Base-by-base conservation (phyloP, 2,329 filamentous ascomycete species). In the Stagonosporopsis cucurbitacearum region DNA sequence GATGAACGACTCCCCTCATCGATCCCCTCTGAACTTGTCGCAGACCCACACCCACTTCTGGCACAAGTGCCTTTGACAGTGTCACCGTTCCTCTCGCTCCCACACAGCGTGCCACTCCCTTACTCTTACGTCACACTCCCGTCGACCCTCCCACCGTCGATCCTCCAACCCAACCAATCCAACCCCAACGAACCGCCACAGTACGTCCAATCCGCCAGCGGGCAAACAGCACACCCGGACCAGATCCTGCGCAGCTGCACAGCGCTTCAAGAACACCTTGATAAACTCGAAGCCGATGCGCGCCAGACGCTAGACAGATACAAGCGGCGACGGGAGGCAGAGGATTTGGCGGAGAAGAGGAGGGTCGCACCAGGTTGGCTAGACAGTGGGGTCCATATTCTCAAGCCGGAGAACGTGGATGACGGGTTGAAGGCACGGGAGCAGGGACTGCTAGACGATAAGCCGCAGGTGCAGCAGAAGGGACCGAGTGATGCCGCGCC, bases 121-220 rank as follows among this genome's bases (percentile, higher is more conserved):
- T 98, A 98, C 80, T 96, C 92, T 66, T 98, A 97, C 84, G 94
- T 93, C 73, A 84, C 87, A 11, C 88, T 98, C 71, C 91, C 94
- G 0, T 94, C 92, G 0, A 90, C 92, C 2, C 85, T 98, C 0
- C 94, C 95, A 0, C 86, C 86, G 1, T 90, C 90, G 1, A 82
- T 86, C 30, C 84, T 86, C 7, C 82, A 83, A 55, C 47, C 43
- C 53, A 41, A 75, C 64, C 66, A 58, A 72, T 43, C 37, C 42
- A 32, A 59, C 50, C 48, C 53, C 20, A 20, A 85, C 64, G 84
- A 83, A 62, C 95, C 93, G 73, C 87, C 96, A 17, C 81, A 91
- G 49, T 97, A 96, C 76, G 87, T 98, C 20, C 81, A 90, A 49
- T 94, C 92, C 2, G 80, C 83, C 11, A 88, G 91, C 0, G 91